These are phyloP conservation scores for Coccomyxa subellipsoidea DNA, from an alignment of 163 green algal genomes.

Conservation along the genomic window DNA sequence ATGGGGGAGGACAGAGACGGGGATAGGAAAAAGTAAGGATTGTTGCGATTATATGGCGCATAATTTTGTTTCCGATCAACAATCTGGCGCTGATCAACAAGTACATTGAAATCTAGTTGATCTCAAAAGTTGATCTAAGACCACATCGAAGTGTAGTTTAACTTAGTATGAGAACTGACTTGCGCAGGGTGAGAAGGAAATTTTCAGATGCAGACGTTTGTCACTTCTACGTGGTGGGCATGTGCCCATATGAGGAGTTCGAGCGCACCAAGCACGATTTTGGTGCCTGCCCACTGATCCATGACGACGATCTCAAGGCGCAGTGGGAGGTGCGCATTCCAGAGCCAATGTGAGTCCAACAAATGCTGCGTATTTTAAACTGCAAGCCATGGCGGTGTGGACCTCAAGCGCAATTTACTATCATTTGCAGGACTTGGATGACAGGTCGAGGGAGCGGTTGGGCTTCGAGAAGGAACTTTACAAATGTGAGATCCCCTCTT, in stretches of 20 bases:
- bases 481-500: too few relatives aligned
- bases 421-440: neutral
- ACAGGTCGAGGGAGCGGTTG: neutral
- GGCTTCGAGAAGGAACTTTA: constrained; percentile 36
- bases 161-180: too few relatives aligned
- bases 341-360: too few relatives aligned
- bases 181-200: constrained; percentile 13
- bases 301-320: constrained; percentile 32
- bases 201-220: constrained; percentile 29
- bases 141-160: too few relatives aligned
- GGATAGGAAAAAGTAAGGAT: constrained; percentile 17
- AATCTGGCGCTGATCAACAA: too few relatives aligned
- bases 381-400: too few relatives aligned
- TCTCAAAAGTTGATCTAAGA: too few relatives aligned
- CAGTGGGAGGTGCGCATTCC: constrained; percentile 28
- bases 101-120: too few relatives aligned
- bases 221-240: constrained; percentile 41
- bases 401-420: too few relatives aligned
- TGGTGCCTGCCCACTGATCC: constrained; percentile 35
- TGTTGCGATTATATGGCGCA: neutral
- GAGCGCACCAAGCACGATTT: constrained; percentile 46
- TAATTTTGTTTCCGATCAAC: too few relatives aligned
- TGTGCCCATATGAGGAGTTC: constrained; percentile 52
- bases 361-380: too few relatives aligned
- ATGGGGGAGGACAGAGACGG: constrained; percentile 30